phyloP scores from a whole-genome alignment of 2,329 filamentous ascomycete genomes.

The Nothophaeocryptopus gaeumannii region DNA sequence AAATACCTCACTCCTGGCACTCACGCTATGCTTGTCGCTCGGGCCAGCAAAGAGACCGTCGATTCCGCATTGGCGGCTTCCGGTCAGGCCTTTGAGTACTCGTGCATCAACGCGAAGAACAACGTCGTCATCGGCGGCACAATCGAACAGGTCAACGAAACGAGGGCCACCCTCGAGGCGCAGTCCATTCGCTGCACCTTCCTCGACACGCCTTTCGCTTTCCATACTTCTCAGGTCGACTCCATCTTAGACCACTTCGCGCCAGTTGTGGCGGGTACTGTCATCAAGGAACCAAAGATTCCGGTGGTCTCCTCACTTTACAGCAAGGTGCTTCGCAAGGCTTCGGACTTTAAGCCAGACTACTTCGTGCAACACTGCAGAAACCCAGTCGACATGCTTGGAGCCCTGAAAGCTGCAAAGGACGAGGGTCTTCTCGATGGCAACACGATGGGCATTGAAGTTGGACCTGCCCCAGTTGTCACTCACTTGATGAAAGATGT shows the following conservation, averaged over 20 bases:
- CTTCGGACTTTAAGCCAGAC: constrained; percentile 9
- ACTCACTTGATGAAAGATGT: constrained; percentile 11
- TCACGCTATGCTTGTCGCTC: constrained; percentile 22
- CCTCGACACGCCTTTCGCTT: constrained; percentile 24
- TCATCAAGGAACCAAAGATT: constrained; percentile 20
- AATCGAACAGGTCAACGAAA: constrained; percentile 14
- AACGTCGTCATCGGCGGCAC: constrained; percentile 24
- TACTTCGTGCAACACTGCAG: constrained; percentile 23
- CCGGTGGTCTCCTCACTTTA: constrained; percentile 29
- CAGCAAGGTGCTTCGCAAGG: constrained; percentile 20
- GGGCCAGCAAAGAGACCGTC: constrained; percentile 7
- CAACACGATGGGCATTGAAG: constrained; percentile 15
- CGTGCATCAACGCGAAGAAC: constrained; percentile 26
- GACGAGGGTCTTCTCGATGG: constrained; percentile 11
- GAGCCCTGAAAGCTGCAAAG: constrained; percentile 8
- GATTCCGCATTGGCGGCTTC: constrained; percentile 1
- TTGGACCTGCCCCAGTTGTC: constrained; percentile 17
- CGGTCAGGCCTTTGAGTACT: constrained; percentile 17
- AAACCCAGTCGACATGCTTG: constrained; percentile 17
- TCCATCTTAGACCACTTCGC: constrained; percentile 21
- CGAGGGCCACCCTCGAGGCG: constrained; percentile 7
- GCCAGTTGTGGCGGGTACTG: constrained; percentile 1
- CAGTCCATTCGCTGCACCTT: constrained; percentile 13
- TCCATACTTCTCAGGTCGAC: constrained; percentile 28
- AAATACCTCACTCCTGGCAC: constrained; percentile 6